A percentile compares a stretch with the other conserved stretches of the same genome.
Conservation (phyloP, 345 rosid genomes). For the Sisymbrium irio region DNA sequence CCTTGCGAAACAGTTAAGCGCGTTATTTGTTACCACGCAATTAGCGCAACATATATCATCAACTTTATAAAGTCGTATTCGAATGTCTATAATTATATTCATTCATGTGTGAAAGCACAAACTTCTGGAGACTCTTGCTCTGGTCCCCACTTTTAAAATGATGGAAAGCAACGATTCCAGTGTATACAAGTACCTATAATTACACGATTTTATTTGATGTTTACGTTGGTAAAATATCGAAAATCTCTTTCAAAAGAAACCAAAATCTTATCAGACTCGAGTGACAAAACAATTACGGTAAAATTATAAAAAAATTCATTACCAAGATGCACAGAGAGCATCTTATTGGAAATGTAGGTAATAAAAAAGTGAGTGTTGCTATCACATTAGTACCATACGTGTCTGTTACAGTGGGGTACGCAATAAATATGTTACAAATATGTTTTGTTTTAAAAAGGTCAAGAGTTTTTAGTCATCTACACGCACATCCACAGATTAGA, state of each 20-base stretch:
- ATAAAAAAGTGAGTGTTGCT: neutral
- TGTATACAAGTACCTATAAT: neutral
- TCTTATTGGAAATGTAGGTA: neutral
- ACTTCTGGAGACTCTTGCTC: neutral
- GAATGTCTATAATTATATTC: neutral
- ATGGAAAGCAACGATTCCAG: conserved; percentile 19
- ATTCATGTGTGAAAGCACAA: conserved; percentile 23
- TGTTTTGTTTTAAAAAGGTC: neutral
- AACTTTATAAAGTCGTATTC: conserved; percentile 3
- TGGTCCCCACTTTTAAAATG: conserved; percentile 1
- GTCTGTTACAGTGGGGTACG: conserved; percentile 20
- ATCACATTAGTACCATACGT: conserved; percentile 27
- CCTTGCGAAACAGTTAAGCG: neutral
- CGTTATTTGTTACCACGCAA: conserved; percentile 5
- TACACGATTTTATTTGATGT: neutral
- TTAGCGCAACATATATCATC: neutral
- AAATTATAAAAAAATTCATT: neutral
- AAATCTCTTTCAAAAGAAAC: neutral
- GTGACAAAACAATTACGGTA: neutral
- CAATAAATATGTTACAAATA: conserved; percentile 14
- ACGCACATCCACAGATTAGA: neutral
- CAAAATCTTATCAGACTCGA: neutral
- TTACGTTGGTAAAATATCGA: neutral
- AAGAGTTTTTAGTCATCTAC: conserved; percentile 2
- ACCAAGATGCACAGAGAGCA: neutral